Evolutionary conservation across 2,329 filamentous ascomycete species (phyloP).

Genomic region (Calycina herbarum): DNA sequence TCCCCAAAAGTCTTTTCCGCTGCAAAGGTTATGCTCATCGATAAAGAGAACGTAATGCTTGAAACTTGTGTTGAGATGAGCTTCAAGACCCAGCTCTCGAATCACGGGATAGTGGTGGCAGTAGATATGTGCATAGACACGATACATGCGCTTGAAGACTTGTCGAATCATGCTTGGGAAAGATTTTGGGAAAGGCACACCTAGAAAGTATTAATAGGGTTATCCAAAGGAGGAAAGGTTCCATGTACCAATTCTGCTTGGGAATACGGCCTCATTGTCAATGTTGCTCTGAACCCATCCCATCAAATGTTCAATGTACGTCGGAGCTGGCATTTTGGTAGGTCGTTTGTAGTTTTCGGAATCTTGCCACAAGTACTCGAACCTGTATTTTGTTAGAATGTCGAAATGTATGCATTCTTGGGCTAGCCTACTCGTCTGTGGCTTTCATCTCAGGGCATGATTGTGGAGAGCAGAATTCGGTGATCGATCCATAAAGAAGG

Average conservation of each 20-base stretch:
- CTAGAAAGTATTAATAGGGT: slow-evolving; percentile 42
- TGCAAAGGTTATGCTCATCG: slow-evolving; percentile 90
- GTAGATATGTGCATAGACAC: slow-evolving; percentile 98
- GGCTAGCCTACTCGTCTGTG: slow-evolving; percentile 79
- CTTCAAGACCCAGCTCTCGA: slow-evolving; percentile 90
- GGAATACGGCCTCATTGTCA: slow-evolving; percentile 92
- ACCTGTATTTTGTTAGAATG: slow-evolving; percentile 52
- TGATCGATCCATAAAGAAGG: slow-evolving; percentile 96
- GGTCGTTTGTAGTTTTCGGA: slow-evolving; percentile 90
- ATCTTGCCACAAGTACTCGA: slow-evolving; percentile 99
- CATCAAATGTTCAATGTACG: slow-evolving; percentile 98
- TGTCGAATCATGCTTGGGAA: slow-evolving; percentile 88
- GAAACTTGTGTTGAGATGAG: slow-evolving; percentile 98
- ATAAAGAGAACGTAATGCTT: slow-evolving; percentile 99
- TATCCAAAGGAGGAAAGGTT: slow-evolving; percentile 1
- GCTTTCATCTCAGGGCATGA: slow-evolving; percentile 99
- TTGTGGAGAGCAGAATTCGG: slow-evolving; percentile 96
- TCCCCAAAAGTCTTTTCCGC: slow-evolving; percentile 96
- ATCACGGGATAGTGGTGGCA: slow-evolving; percentile 99
- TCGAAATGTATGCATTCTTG: slow-evolving; percentile 3
- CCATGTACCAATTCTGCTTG: slow-evolving; percentile 79
- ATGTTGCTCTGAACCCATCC: slow-evolving; percentile 93
- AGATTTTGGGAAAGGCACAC: slow-evolving; percentile 90
- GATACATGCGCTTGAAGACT: slow-evolving; percentile 98
- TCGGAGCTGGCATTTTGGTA: slow-evolving; percentile 96